A percentile compares a stretch with the other conserved stretches of the same genome.
Conservation (phyloP, 2,329 filamentous ascomycete species). For the Acrodontium crateriforme region DNA sequence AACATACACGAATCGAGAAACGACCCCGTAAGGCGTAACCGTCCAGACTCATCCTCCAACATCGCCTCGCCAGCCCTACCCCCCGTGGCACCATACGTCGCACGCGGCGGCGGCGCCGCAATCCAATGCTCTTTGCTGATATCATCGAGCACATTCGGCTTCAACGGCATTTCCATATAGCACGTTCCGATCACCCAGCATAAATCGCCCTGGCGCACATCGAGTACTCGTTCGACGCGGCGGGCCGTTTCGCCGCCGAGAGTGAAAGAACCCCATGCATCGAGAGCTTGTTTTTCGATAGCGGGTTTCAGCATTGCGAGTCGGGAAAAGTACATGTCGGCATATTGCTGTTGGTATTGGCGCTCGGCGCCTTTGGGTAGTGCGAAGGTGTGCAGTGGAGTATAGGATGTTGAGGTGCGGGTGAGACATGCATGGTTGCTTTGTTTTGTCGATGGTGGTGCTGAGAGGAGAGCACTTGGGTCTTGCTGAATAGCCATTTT, state of each 20-base stretch:
- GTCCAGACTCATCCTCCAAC: slow-evolving; percentile 90
- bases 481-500: no score
- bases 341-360: slow-evolving; percentile 89
- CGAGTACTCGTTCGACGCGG: slow-evolving; percentile 74
- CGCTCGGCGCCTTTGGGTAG: slow-evolving; percentile 49
- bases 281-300: slow-evolving; percentile 59
- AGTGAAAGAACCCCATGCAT: slow-evolving; percentile 63
- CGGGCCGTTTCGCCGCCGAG: slow-evolving; percentile 64
- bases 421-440: no score
- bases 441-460: no score
- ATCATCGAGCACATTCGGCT: slow-evolving; percentile 91
- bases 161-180: slow-evolving; percentile 93
- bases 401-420: no score
- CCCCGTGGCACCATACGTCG: slow-evolving; percentile 35
- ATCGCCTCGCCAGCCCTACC: slow-evolving; percentile 42
- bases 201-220: slow-evolving; percentile 87
- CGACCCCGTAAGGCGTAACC: slow-evolving; percentile 63
- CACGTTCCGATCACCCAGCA: slow-evolving; percentile 93
- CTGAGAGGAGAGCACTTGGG: no score
- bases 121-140: slow-evolving; percentile 94
- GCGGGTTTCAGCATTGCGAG: slow-evolving; percentile 75
- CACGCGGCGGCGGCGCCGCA: slow-evolving; percentile 59
- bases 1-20: slow-evolving; percentile 54
- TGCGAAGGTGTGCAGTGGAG: slow-evolving; percentile 58
- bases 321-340: slow-evolving; percentile 93